Evolutionary conservation across 164 flowering plant species (phyloP).

Genomic region (Echeveria elegans): DNA sequence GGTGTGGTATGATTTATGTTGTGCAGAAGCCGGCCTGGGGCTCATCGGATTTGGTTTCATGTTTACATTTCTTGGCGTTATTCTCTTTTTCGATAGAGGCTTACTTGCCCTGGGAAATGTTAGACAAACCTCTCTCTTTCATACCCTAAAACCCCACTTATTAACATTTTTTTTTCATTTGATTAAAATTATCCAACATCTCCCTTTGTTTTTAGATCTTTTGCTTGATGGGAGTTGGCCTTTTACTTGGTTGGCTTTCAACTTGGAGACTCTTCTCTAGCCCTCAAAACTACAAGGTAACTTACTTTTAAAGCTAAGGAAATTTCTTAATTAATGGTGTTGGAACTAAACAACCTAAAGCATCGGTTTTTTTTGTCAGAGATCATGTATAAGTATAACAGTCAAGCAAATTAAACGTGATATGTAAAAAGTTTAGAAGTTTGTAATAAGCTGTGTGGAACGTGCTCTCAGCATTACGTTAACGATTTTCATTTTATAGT

Average conservation of each 20-base stretch:
- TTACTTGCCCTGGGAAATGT: constrained; percentile 84
- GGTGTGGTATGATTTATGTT: constrained; percentile 7
- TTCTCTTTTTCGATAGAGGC: constrained; percentile 82
- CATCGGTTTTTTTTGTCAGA: background rate
- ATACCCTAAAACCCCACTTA: background rate
- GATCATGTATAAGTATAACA: too few species aligned
- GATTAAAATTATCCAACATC: background rate
- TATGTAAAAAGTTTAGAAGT: too few species aligned
- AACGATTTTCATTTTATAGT: too few species aligned
- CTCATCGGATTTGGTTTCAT: constrained; percentile 70
- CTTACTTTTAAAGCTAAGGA: background rate
- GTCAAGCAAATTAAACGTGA: too few species aligned
- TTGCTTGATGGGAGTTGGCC: constrained; percentile 46
- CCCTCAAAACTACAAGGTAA: constrained; percentile 57
- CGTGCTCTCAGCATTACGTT: background rate
- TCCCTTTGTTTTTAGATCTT: constrained; percentile 32
- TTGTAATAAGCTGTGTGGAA: background rate
- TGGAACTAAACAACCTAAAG: background rate
- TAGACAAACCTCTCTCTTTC: constrained; percentile 31
- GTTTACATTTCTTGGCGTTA: constrained; percentile 62
- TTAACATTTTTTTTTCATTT: background rate
- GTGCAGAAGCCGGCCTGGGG: constrained; percentile 72
- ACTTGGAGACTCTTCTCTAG: constrained; percentile 54
- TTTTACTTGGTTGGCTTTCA: constrained; percentile 64
- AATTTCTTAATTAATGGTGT: background rate